Conservation (phyloP, 495 filamentous ascomycete species). For the Cercophora newfieldiana region DNA sequence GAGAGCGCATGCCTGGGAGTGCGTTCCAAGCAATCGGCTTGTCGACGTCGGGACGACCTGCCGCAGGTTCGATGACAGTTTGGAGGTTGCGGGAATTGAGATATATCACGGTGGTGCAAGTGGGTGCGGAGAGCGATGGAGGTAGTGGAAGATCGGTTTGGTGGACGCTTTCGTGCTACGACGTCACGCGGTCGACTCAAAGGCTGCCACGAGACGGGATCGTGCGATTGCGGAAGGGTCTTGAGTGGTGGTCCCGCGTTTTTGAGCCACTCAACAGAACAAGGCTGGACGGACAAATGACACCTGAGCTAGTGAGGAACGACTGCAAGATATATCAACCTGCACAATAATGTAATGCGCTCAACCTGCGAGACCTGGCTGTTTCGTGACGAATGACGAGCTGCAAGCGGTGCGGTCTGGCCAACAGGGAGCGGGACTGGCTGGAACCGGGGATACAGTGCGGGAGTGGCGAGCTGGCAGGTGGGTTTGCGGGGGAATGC, state of each 20-base stretch:
- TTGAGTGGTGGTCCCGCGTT: not conserved
- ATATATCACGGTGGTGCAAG: not conserved
- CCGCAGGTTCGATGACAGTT: not conserved
- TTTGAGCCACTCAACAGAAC: not conserved
- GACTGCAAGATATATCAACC: not conserved
- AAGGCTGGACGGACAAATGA: not conserved
- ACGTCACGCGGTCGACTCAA: constrained; percentile 32
- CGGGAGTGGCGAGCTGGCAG: not conserved
- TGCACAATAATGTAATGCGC: not conserved
- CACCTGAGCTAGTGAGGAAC: not conserved
- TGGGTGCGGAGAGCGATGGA: not conserved
- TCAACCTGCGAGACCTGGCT: not conserved
- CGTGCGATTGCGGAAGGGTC: constrained; percentile 20
- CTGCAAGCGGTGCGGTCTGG: not conserved
- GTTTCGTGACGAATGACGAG: constrained; percentile 9
- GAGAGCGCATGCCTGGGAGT: not conserved
- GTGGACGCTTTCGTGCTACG: not conserved
- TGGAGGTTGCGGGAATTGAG: not conserved
- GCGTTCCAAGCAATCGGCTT: not conserved
- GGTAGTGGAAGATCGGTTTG: not conserved
- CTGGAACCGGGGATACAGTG: not conserved
- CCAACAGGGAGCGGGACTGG: not conserved
- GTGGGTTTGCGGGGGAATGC: not conserved
- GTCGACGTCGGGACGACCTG: not conserved
- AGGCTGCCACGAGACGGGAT: constrained; percentile 38